phyloP scores from a whole-genome alignment of 208 protist genomes.

The Leptomonas seymouri region DNA sequence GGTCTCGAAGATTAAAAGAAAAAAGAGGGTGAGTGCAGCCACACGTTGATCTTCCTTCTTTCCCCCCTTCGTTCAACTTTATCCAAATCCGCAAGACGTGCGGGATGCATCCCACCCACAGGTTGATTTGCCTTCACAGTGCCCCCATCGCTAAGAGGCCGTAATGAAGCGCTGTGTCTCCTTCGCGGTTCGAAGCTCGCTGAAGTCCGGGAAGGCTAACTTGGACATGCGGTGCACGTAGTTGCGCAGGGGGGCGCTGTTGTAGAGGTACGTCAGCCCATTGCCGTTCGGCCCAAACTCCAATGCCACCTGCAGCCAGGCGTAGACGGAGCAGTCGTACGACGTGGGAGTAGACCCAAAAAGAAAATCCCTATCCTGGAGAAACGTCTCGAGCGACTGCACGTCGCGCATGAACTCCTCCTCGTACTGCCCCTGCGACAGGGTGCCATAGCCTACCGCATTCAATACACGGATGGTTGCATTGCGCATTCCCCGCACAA shows the following conservation, averaged over 20 bases:
- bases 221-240: conserved; percentile 60
- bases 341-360: conserved; percentile 56
- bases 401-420: conserved; percentile 65
- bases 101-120: no score
- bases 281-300: conserved; percentile 53
- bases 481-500: conserved; percentile 58
- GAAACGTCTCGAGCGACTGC: conserved; percentile 57
- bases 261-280: conserved; percentile 45
- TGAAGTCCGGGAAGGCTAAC: conserved; percentile 65
- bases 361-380: conserved; percentile 44
- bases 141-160: no score
- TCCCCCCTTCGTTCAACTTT: no score
- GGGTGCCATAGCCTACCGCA: conserved; percentile 52
- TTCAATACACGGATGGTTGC: conserved; percentile 55
- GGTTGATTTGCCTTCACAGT: no score
- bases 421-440: conserved; percentile 54
- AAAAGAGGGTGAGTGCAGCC: no score
- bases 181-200: conserved; percentile 39
- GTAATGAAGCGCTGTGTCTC: conserved; percentile 61
- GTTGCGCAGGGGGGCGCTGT: conserved; percentile 41
- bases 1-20: no score
- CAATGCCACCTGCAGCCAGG: conserved; percentile 60
- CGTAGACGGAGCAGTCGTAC: conserved; percentile 77
- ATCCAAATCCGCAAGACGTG: no score
- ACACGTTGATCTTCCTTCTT: no score